Percentiles rank a stretch among this genome's conserved stretches.
Conservation (phyloP, 1,284 basidiomycete genomes). For the Austroboletus niveus region DNA sequence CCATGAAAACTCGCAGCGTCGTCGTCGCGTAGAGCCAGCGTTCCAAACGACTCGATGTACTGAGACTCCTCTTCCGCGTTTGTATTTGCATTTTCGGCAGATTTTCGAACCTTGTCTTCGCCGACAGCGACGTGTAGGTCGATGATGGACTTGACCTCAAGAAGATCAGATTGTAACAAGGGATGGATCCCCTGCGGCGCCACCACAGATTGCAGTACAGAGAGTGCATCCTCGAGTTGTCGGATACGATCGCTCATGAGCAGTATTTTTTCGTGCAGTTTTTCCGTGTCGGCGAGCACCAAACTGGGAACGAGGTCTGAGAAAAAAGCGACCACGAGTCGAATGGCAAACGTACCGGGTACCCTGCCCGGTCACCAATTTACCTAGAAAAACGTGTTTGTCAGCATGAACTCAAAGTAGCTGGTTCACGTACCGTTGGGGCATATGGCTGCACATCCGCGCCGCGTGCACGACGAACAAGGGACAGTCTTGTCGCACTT, state of each 20-base stretch:
- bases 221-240: slow-evolving; percentile 72
- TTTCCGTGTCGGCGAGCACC: slow-evolving; percentile 75
- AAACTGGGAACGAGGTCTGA: slow-evolving; percentile 43
- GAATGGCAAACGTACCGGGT: slow-evolving; percentile 47
- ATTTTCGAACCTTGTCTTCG: slow-evolving; percentile 28
- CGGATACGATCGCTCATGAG: slow-evolving; percentile 75
- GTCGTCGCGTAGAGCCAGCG: slow-evolving; percentile 51
- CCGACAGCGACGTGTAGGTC: slow-evolving; percentile 56
- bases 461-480: slow-evolving; percentile 69
- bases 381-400: slow-evolving; percentile 29
- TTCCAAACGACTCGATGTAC: slow-evolving; percentile 61
- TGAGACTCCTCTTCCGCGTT: slow-evolving; percentile 44
- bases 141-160: slow-evolving; percentile 66
- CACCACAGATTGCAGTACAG: slow-evolving; percentile 51
- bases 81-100: slow-evolving; percentile 11
- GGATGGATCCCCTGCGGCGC: slow-evolving; percentile 54
- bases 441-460: slow-evolving; percentile 73
- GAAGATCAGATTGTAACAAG: slow-evolving; percentile 56
- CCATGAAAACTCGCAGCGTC: slow-evolving; percentile 66
- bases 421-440: slow-evolving; percentile 52
- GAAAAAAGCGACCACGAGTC: not conserved
- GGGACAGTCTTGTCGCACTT: slow-evolving; percentile 78
- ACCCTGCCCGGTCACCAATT: slow-evolving; percentile 68
- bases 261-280: slow-evolving; percentile 68
- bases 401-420: not conserved